Evolutionary conservation across 768 basidiomycete species (phyloP), one percentile per base, ranked within the genome.

Genomic region (Cyclocybe aegerita): DNA sequence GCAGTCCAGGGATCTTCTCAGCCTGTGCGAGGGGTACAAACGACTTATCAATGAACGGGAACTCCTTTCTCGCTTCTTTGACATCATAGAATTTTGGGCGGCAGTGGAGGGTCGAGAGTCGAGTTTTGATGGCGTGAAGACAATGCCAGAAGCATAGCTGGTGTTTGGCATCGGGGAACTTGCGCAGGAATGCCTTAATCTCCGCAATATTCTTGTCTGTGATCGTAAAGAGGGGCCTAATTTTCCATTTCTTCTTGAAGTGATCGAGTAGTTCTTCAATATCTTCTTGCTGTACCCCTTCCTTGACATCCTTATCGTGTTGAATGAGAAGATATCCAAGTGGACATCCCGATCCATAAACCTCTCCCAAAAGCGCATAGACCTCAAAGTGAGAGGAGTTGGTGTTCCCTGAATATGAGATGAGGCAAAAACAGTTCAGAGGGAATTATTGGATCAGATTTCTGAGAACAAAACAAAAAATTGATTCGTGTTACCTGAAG

Each of bases 141-240:
- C 56, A 59, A 49, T 72, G 72, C 71, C 71, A 73, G 39, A 67
- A 69, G 50, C 71, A 75, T 0, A 75, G 50, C 47, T 71, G 71
- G 33, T 57, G 56, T 45, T 74, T 74, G 8, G 68, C 66, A 6
- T 60, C 37, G 2, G 67, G 66, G 43, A 58, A 67, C 6, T 53
- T 44, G 0, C 43, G 48, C 0, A 43, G 45, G 50, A 65, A 66
- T 0, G 68, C 66, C 51, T 70, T 67, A 42, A 75, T 60, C 42
- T 62, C 58, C 0, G 58, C 56, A 6, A 53, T 9, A 40, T 62
- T 66, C 47, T 74, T 73, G 59, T 73, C 69, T 0, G 65, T 60
- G 0, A 67, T 53, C 0, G 65, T 70, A 34, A 66, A 50, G 9
- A 65, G 58, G 2, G 63, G 53, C 1, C 52, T 14, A 1, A 65